phyloP scores from a whole-genome alignment of 495 filamentous ascomycete species.

The Podospora anserina region DNA sequence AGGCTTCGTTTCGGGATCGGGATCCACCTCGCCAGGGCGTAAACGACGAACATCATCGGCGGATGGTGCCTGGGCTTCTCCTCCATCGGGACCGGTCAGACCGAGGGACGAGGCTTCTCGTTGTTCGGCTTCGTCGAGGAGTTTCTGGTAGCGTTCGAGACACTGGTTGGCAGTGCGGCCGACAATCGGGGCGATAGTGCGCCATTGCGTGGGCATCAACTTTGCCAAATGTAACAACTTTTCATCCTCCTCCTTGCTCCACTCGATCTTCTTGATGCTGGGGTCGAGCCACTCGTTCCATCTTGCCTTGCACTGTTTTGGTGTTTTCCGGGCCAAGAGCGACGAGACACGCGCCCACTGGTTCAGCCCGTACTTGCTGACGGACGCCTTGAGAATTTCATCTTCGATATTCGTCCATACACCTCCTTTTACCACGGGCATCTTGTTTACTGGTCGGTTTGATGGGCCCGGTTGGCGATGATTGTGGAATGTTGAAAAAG shows the following conservation, averaged over 20 bases:
- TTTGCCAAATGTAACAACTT: conserved; percentile 94
- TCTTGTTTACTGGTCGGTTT: conserved; percentile 43
- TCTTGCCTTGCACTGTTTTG: conserved; percentile 97
- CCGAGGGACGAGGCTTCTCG: conserved; percentile 78
- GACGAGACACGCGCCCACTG: conserved; percentile 99
- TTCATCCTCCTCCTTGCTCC: conserved; percentile 98
- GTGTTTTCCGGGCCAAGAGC: conserved; percentile 92
- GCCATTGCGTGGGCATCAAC: conserved; percentile 99
- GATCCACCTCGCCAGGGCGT: conserved; percentile 90
- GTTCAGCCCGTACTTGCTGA: conserved; percentile 96
- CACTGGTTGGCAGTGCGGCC: conserved; percentile 96
- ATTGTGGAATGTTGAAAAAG: neutral
- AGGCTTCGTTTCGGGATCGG: conserved; percentile 93
- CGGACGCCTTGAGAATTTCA: conserved; percentile 93
- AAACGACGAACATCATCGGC: conserved; percentile 91
- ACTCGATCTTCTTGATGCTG: conserved; percentile 95
- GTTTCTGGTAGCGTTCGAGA: conserved; percentile 91
- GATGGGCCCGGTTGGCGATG: conserved; percentile 5
- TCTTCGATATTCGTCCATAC: conserved; percentile 83
- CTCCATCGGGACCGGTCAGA: conserved; percentile 80
- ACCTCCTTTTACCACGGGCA: conserved; percentile 98
- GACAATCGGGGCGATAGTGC: conserved; percentile 95
- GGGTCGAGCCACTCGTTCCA: conserved; percentile 99
- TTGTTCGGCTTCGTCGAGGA: conserved; percentile 92
- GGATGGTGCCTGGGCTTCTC: conserved; percentile 80